These are phyloP conservation scores for Lignosus rhinocerotis DNA, from an alignment of 1,284 basidiomycete species.

Conservation along the genomic window DNA sequence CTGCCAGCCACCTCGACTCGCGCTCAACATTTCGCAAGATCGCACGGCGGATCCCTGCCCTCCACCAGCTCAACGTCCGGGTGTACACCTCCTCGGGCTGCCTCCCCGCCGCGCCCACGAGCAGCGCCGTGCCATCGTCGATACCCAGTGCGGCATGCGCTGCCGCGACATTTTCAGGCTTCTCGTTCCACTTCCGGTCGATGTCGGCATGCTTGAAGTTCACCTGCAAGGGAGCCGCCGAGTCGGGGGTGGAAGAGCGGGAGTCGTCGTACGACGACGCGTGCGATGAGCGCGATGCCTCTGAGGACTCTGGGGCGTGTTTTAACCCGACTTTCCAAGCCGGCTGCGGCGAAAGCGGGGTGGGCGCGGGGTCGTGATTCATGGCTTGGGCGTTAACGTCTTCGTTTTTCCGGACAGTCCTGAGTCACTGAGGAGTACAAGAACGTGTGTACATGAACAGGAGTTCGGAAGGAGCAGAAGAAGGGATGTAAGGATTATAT, in stretches of 20 bases:
- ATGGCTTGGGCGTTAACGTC: slow-evolving; percentile 5
- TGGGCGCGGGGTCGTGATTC: slow-evolving; percentile 14
- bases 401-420: background rate
- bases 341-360: slow-evolving; percentile 4
- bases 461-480: background rate
- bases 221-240: slow-evolving; percentile 6
- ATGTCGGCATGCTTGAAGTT: slow-evolving; percentile 10
- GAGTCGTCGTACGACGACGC: slow-evolving; percentile 12
- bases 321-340: background rate
- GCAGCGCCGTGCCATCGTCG: slow-evolving; percentile 6
- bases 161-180: slow-evolving; percentile 3
- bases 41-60: slow-evolving; percentile 58
- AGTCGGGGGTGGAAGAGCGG: slow-evolving; percentile 22
- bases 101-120: slow-evolving; percentile 33
- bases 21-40: slow-evolving; percentile 60
- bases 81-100: slow-evolving; percentile 64
- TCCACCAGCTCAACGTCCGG: slow-evolving; percentile 64
- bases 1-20: slow-evolving; percentile 70
- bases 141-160: slow-evolving; percentile 3
- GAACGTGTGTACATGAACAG: background rate
- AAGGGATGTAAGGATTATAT: background rate
- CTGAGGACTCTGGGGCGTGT: slow-evolving; percentile 5
- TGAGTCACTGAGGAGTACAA: background rate
- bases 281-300: slow-evolving; percentile 1
- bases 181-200: slow-evolving; percentile 15